Conservation (phyloP, 371 early-diverging fungal genomes). For the Paraphysoderma sedebokerense region DNA sequence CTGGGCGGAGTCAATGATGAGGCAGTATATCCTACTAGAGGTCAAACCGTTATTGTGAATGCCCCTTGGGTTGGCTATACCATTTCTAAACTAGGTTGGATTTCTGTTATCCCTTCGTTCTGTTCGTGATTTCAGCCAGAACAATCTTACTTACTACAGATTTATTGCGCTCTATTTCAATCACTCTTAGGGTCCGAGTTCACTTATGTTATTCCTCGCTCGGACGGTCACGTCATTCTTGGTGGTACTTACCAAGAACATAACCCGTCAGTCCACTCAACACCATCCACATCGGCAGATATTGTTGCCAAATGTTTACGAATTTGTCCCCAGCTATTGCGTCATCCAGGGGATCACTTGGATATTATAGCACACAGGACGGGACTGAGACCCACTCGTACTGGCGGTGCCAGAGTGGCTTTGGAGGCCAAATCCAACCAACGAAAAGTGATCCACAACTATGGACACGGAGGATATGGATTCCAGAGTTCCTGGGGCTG, state of each 20-base stretch:
- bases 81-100: slow-evolving; percentile 13
- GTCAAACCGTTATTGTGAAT: slow-evolving; percentile 31
- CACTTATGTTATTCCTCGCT: slow-evolving; percentile 38
- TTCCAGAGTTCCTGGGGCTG: slow-evolving; percentile 29
- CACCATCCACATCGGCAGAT: slow-evolving; percentile 10
- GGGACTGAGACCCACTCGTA: slow-evolving; percentile 31
- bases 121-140: too few relatives aligned
- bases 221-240: slow-evolving; percentile 33
- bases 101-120: too few relatives aligned
- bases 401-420: slow-evolving; percentile 19
- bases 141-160: neutral
- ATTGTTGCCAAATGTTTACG: slow-evolving; percentile 23
- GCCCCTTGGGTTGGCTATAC: slow-evolving; percentile 25
- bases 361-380: slow-evolving; percentile 21
- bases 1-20: slow-evolving; percentile 31
- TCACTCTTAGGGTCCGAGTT: slow-evolving; percentile 12
- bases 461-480: slow-evolving; percentile 37
- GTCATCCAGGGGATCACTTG: slow-evolving; percentile 1
- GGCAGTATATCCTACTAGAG: slow-evolving; percentile 29
- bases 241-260: slow-evolving; percentile 32
- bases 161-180: slow-evolving; percentile 1
- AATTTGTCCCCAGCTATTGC: slow-evolving; percentile 26
- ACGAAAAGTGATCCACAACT: slow-evolving; percentile 23
- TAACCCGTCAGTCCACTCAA: slow-evolving; percentile 11
- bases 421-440: neutral